Evolutionary conservation across 1,284 basidiomycete species (phyloP), one percentile per base, ranked within the genome.

Genomic region (Amylostereum areolatum): DNA sequence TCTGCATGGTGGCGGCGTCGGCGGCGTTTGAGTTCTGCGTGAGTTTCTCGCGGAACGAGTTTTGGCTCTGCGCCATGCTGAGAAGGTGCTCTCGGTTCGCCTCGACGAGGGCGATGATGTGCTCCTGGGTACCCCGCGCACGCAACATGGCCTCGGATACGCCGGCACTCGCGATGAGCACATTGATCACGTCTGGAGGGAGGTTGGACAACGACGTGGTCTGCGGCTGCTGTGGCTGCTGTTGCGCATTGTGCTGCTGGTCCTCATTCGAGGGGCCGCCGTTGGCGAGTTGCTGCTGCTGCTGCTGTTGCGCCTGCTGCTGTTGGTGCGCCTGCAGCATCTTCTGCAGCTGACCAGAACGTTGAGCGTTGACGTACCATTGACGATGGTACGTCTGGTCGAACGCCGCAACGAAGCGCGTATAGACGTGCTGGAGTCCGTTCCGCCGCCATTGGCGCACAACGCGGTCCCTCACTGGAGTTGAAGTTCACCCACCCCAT

Each of bases 91-190:
- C 35, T 37, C 86, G 77, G 59, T 83, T 59, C 4, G 55, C 55
- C 53, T 89, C 86, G 36, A 89, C 74, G 50, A 78, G 70, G 31
- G 62, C 51, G 48, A 89, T 81, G 46, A 80, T 61, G 35, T 70
- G 54, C 11, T 80, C 76, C 2, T 69, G 65, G n/a, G 84, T 61
- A 28, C 71, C 72, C 43, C 69, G 71, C 4, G 67, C 65, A 24
- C 77, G 77, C 53, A 89, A 70, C 32, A 85, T 78, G 5, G 69
- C 65, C 1, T 65, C 68, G 8, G 73, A 66, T 5, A n/a, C 37
- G 37, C 37, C 37, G 36, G 69, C 57, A 45, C 74, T 60, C 8
- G 78, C 72, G 55, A 71, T 75, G 5, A 58, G 57, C 32, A 80
- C 55, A 9, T 68, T 63, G 58, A 79, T 62, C 54, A 72, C 63